These are phyloP conservation scores for Pisolithus sp. DNA, from an alignment of 768 basidiomycete species.

Conservation along the genomic window DNA sequence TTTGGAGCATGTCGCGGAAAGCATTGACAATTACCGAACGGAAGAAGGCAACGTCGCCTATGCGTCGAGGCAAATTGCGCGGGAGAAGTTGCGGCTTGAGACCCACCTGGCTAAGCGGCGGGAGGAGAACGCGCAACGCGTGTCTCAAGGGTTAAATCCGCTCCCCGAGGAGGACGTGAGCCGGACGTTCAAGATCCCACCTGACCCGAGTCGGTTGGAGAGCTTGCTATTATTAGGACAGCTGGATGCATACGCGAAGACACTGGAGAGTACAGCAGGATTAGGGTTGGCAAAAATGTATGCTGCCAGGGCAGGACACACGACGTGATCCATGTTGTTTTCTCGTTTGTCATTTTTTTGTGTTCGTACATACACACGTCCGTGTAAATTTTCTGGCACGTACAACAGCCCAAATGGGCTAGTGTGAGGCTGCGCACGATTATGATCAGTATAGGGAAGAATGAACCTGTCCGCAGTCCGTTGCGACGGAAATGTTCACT, in stretches of 20 bases:
- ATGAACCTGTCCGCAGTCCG: background rate
- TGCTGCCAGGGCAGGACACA: slow-evolving; percentile 41
- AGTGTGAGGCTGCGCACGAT: background rate
- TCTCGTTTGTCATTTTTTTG: no score
- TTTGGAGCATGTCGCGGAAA: slow-evolving; percentile 80
- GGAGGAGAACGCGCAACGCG: slow-evolving; percentile 77
- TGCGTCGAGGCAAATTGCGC: slow-evolving; percentile 77
- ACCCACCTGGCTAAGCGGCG: slow-evolving; percentile 75
- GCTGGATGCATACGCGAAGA: slow-evolving; percentile 80
- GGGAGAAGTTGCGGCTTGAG: slow-evolving; percentile 78
- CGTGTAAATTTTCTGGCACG: no score
- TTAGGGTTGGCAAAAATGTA: slow-evolving; percentile 81
- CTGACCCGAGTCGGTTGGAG: slow-evolving; percentile 84
- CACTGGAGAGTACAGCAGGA: slow-evolving; percentile 57
- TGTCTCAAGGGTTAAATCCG: slow-evolving; percentile 78
- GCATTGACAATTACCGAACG: slow-evolving; percentile 77
- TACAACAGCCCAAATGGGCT: background rate
- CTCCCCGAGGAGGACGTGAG: slow-evolving; percentile 83
- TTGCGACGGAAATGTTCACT: background rate
- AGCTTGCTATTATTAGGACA: slow-evolving; percentile 82
- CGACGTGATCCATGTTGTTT: slow-evolving; percentile 2
- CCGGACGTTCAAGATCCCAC: slow-evolving; percentile 80
- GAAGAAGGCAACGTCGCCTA: slow-evolving; percentile 93
- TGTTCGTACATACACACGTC: no score
- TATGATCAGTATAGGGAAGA: background rate